Conservation (phyloP, 352 stramenopile species). For the Pythium utonaiense region DNA sequence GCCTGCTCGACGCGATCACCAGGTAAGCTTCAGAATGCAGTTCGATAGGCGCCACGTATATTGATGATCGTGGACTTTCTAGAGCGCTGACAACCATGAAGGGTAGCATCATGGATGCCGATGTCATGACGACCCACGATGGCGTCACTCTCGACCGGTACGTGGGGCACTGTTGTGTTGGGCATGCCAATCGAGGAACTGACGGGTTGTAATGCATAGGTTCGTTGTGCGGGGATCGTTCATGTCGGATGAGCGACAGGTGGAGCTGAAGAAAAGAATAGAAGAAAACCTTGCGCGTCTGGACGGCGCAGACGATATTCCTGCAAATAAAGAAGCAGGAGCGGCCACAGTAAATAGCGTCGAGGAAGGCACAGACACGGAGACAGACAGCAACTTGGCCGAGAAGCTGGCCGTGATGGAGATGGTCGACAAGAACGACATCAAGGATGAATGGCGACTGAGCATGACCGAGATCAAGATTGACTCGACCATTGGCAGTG, state of each 20-base stretch:
- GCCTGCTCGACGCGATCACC: constrained; percentile 77
- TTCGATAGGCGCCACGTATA: too few species aligned
- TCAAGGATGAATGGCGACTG: constrained; percentile 81
- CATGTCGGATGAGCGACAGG: constrained; percentile 75
- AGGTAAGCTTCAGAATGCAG: constrained; percentile 13
- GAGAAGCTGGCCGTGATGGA: constrained; percentile 71
- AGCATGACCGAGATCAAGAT: constrained; percentile 70
- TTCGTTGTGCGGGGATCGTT: constrained; percentile 83
- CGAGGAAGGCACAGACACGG: constrained; percentile 18
- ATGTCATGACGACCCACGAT: constrained; percentile 85
- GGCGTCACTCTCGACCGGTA: constrained; percentile 67
- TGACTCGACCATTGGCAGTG: constrained; percentile 61
- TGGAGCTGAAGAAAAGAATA: constrained; percentile 64
- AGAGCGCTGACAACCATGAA: constrained; percentile 79
- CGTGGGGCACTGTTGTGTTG: not conserved
- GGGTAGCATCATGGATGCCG: constrained; percentile 80
- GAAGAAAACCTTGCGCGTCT: constrained; percentile 65
- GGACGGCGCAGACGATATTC: constrained; percentile 32
- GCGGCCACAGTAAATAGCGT: not conserved
- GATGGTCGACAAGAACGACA: constrained; percentile 85
- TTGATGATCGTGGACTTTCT: too few species aligned
- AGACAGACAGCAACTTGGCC: constrained; percentile 35
- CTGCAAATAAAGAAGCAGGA: not conserved
- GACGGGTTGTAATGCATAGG: constrained; percentile 19
- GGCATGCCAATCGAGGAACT: not conserved